Evolutionary conservation across 805 yeast species (phyloP).

Genomic region (Isabelozyma pseudorhagii): DNA sequence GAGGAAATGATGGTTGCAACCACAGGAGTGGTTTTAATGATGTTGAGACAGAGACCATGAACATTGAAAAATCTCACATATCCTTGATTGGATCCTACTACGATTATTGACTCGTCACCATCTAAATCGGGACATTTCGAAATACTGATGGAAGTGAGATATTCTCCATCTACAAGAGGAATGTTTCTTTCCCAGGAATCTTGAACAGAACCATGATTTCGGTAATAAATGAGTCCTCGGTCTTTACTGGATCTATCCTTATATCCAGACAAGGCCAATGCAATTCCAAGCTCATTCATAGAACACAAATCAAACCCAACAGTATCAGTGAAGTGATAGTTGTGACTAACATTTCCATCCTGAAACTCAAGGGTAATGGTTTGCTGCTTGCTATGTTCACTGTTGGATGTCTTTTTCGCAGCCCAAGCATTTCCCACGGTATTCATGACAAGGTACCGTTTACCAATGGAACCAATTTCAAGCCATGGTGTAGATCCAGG

Average conservation of each 20-base stretch:
- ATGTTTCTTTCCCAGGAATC: slow-evolving; percentile 72
- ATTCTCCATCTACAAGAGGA: slow-evolving; percentile 54
- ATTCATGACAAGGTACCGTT: slow-evolving; percentile 80
- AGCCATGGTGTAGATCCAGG: slow-evolving; percentile 87
- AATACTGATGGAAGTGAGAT: slow-evolving; percentile 66
- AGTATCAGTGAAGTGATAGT: slow-evolving; percentile 81
- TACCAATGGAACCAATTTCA: slow-evolving; percentile 28
- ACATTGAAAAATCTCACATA: slow-evolving; percentile 67
- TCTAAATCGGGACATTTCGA: slow-evolving; percentile 17
- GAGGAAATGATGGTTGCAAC: slow-evolving; percentile 66
- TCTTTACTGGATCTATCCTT: slow-evolving; percentile 13
- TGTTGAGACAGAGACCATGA: slow-evolving; percentile 67
- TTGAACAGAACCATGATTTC: slow-evolving; percentile 63
- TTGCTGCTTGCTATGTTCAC: slow-evolving; percentile 31
- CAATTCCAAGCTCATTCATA: slow-evolving; percentile 61
- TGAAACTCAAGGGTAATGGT: slow-evolving; percentile 86
- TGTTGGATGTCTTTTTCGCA: slow-evolving; percentile 38
- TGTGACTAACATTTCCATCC: slow-evolving; percentile 70
- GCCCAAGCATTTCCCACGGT: slow-evolving; percentile 79
- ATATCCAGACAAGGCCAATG: slow-evolving; percentile 48
- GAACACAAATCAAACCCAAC: slow-evolving; percentile 72
- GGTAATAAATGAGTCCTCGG: slow-evolving; percentile 51
- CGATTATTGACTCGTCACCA: slow-evolving; percentile 43
- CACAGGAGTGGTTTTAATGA: slow-evolving; percentile 71
- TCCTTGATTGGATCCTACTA: slow-evolving; percentile 76